These are phyloP conservation scores for Pseudotsuga menziesii DNA, from an alignment of 75 land plant species.

Conservation along the genomic window DNA sequence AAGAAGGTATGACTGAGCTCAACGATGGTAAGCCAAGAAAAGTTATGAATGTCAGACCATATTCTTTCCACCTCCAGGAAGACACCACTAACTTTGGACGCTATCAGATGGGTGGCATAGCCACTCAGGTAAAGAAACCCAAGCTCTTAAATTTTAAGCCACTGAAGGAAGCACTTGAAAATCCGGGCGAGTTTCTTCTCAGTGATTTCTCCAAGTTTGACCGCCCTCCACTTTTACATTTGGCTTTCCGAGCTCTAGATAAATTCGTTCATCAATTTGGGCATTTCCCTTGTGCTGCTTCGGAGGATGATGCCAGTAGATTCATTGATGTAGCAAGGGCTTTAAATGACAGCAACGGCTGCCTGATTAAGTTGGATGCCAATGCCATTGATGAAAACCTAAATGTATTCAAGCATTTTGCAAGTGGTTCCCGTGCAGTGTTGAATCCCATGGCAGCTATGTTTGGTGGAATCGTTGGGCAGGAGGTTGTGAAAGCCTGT, in stretches of 20 bases:
- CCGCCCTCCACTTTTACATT: constrained; percentile 79
- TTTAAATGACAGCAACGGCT: no score
- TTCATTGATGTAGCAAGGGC: no score
- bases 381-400: no score
- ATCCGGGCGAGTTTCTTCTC: constrained; percentile 86
- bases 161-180: constrained; percentile 53
- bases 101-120: constrained; percentile 83
- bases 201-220: constrained; percentile 91
- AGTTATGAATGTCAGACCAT: constrained; percentile 68
- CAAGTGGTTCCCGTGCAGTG: no score
- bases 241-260: constrained; percentile 93
- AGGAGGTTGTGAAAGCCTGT: no score
- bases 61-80: constrained; percentile 80
- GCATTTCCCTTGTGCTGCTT: constrained; percentile 67
- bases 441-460: no score
- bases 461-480: no score
- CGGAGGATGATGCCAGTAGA: constrained; percentile 50
- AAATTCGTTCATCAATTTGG: constrained; percentile 48
- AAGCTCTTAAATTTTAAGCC: constrained; percentile 77
- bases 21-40: constrained; percentile 94
- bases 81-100: constrained; percentile 74
- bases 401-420: no score
- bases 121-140: constrained; percentile 89
- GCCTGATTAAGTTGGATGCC: no score
- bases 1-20: constrained; percentile 83